Percentiles rank a stretch among this genome's conserved stretches.
phyloP scores from a whole-genome alignment of 2,329 filamentous ascomycete genomes.

The Fusarium guadeloupense region DNA sequence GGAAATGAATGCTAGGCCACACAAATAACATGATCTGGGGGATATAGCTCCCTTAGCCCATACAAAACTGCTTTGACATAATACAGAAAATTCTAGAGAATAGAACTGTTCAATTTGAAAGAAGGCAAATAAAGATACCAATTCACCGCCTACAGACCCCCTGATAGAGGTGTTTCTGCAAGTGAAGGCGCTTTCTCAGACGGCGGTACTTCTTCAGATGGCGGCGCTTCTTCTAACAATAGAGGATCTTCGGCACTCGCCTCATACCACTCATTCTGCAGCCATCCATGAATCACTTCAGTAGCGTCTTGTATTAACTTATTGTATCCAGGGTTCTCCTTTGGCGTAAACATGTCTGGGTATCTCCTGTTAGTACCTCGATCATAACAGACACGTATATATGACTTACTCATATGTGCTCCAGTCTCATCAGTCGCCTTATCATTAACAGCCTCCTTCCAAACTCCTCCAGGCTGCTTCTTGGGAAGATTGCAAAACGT shows the following conservation, averaged over 20 bases:
- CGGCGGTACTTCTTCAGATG: not conserved
- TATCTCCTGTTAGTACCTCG: conserved; percentile 5
- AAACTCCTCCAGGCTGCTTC: conserved; percentile 62
- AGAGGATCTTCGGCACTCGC: conserved; percentile 54
- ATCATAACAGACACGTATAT: not conserved
- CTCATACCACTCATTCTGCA: conserved; percentile 73
- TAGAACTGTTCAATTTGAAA: conserved; percentile 4
- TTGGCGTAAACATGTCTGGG: conserved; percentile 75
- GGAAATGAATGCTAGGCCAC: not conserved
- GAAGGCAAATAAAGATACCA: not conserved
- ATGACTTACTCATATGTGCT: conserved; percentile 76
- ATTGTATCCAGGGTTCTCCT: conserved; percentile 77
- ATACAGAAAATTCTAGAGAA: conserved; percentile 3
- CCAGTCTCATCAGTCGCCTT: conserved; percentile 78
- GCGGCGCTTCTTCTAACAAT: conserved; percentile 32
- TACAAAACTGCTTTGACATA: not conserved
- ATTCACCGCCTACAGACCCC: not conserved
- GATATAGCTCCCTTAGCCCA: not conserved
- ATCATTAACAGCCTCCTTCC: conserved; percentile 80
- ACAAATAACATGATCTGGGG: not conserved
- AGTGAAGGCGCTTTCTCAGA: not conserved
- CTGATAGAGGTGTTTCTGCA: not conserved
- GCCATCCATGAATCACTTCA: conserved; percentile 72
- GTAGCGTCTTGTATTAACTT: conserved; percentile 72
- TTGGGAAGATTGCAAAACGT: conserved; percentile 89